phyloP scores from a whole-genome alignment of 768 basidiomycete species.

The Termitomyces sp. region DNA sequence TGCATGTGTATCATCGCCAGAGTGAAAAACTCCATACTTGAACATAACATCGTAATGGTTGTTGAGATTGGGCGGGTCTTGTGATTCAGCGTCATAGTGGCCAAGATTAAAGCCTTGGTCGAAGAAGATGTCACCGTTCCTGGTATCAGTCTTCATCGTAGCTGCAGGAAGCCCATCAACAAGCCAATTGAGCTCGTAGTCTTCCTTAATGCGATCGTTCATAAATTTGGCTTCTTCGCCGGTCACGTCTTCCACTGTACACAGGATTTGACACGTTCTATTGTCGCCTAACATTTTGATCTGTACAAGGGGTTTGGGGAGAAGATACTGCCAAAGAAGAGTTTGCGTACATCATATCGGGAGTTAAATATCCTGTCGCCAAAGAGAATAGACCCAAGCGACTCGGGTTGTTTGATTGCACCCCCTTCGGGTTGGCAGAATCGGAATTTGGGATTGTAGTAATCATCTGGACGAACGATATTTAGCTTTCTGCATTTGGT shows the following conservation, averaged over 20 bases:
- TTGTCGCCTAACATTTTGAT: slow-evolving; percentile 80
- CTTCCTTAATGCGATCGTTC: slow-evolving; percentile 87
- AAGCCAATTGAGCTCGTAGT: slow-evolving; percentile 93
- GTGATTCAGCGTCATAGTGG: slow-evolving; percentile 54
- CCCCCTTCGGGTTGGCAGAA: slow-evolving; percentile 84
- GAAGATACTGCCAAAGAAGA: not conserved
- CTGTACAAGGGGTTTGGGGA: slow-evolving; percentile 30
- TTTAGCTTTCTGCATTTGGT: slow-evolving; percentile 1
- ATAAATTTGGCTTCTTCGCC: slow-evolving; percentile 82
- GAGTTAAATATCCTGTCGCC: slow-evolving; percentile 94
- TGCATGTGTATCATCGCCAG: not conserved
- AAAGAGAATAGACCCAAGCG: slow-evolving; percentile 91
- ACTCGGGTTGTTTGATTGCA: slow-evolving; percentile 72
- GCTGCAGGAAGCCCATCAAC: slow-evolving; percentile 92
- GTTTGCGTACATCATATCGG: slow-evolving; percentile 69
- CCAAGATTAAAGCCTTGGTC: slow-evolving; percentile 97
- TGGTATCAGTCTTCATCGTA: slow-evolving; percentile 82
- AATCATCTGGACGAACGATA: slow-evolving; percentile 73
- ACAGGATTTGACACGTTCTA: slow-evolving; percentile 73
- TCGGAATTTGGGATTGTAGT: slow-evolving; percentile 82
- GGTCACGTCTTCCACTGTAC: slow-evolving; percentile 51
- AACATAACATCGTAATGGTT: slow-evolving; percentile 92
- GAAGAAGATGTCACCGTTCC: slow-evolving; percentile 83
- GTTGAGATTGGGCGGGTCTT: slow-evolving; percentile 68
- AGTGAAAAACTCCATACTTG: slow-evolving; percentile 36